Percentiles rank a stretch among this genome's conserved stretches.
phyloP scores from a whole-genome alignment of 208 protist genomes.

The Entamoeba moshkovskii region DNA sequence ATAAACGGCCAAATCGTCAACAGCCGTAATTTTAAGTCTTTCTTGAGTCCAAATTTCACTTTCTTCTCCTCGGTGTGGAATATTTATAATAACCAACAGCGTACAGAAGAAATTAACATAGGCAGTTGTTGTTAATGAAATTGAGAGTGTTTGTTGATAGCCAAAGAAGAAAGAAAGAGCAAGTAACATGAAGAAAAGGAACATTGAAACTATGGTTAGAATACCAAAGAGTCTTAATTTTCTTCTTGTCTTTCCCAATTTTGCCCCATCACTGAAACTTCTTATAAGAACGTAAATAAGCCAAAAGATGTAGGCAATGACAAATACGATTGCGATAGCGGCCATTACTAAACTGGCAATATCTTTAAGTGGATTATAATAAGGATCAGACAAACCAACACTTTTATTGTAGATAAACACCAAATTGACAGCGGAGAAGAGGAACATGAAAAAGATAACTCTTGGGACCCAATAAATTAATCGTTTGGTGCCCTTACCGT shows the following conservation, averaged over 20 bases:
- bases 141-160: neutral
- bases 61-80: neutral
- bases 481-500: neutral
- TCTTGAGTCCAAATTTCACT: neutral
- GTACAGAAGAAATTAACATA: neutral
- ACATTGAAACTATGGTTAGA: neutral
- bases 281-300: neutral
- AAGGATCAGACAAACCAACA: neutral
- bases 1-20: neutral
- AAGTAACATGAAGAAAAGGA: neutral
- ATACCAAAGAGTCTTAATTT: neutral
- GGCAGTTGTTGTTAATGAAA: neutral
- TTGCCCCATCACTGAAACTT: neutral
- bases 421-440: neutral
- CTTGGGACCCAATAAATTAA: neutral
- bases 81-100: neutral
- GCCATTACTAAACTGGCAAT: neutral
- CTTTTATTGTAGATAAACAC: neutral
- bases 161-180: neutral
- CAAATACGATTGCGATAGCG: neutral
- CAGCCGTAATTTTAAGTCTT: neutral
- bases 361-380: neutral
- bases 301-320: neutral
- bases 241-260: neutral
- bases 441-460: neutral